A percentile compares a stretch with the other conserved stretches of the same genome.
These are phyloP conservation scores for Backusella circina DNA, from an alignment of 192 early-diverging fungal genomes.

Conservation along the genomic window DNA sequence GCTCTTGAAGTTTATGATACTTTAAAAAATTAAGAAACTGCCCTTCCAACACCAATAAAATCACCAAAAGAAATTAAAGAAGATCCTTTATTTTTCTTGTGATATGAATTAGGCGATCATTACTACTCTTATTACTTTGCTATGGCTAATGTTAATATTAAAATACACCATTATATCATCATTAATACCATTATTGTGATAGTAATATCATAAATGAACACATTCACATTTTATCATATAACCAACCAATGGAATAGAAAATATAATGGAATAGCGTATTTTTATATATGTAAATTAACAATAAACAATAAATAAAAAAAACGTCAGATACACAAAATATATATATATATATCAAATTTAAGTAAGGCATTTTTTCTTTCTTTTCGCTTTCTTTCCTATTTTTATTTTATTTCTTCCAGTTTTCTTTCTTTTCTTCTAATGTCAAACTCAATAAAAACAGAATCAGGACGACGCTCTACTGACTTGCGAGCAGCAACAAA, in stretches of 20 bases:
- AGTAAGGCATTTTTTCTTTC: background rate
- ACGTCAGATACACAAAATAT: background rate
- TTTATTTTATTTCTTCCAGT: background rate
- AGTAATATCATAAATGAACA: background rate
- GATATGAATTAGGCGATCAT: background rate
- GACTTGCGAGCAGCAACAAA: background rate
- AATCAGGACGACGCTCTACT: background rate
- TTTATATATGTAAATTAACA: background rate
- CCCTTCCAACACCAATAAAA: background rate
- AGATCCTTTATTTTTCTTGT: background rate
- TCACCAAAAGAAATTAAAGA: background rate
- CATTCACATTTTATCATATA: background rate
- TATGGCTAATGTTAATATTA: background rate
- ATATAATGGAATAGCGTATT: background rate
- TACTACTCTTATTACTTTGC: no score
- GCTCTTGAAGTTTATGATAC: background rate
- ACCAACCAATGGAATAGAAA: background rate
- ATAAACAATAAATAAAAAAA: background rate
- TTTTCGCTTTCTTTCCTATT: background rate
- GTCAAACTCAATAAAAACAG: background rate
- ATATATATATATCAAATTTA: background rate
- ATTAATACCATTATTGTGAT: background rate
- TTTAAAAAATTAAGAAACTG: background rate
- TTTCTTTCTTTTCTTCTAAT: background rate
- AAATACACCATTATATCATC: background rate